phyloP scores from a whole-genome alignment of 805 yeast genomes.

The Candida maltosa region DNA sequence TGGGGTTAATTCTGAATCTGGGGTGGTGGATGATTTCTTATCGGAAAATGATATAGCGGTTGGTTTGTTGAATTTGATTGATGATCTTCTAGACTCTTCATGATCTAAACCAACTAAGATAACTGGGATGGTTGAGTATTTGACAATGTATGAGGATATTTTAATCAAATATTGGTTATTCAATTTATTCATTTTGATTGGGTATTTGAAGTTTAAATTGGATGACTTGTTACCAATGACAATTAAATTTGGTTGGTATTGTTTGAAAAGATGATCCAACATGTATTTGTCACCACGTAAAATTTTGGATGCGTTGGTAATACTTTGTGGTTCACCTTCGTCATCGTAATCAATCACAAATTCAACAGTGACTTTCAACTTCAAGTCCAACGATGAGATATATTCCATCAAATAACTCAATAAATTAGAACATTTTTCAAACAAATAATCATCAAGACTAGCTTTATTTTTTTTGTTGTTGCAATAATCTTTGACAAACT shows the following conservation, averaged over 20 bases:
- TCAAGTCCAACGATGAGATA: slow-evolving; percentile 14
- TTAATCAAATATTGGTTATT: slow-evolving; percentile 26
- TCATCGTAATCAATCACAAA: slow-evolving; percentile 23
- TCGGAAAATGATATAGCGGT: slow-evolving; percentile 2
- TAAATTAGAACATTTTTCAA: slow-evolving; percentile 23
- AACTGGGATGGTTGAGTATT: slow-evolving; percentile 38
- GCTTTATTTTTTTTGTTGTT: slow-evolving; percentile 7
- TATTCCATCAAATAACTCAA: slow-evolving; percentile 19
- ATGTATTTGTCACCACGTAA: slow-evolving; percentile 28
- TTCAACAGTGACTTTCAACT: slow-evolving; percentile 38
- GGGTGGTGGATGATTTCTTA: neutral
- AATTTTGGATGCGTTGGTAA: neutral
- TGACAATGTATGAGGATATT: slow-evolving; percentile 34
- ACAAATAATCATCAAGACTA: slow-evolving; percentile 16
- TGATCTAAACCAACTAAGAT: slow-evolving; percentile 25
- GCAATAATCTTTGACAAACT: slow-evolving; percentile 11
- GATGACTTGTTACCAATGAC: slow-evolving; percentile 36
- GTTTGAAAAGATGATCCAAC: slow-evolving; percentile 33
- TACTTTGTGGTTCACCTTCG: neutral
- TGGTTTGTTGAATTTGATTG: no score
- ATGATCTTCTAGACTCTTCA: neutral
- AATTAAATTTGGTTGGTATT: slow-evolving; percentile 39
- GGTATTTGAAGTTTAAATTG: slow-evolving; percentile 42
- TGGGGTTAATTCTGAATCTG: neutral
- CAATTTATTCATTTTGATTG: slow-evolving; percentile 22